Evolutionary conservation across 2,329 filamentous ascomycete genomes (phyloP).

Genomic region (Arthrobotrys musiformis): DNA sequence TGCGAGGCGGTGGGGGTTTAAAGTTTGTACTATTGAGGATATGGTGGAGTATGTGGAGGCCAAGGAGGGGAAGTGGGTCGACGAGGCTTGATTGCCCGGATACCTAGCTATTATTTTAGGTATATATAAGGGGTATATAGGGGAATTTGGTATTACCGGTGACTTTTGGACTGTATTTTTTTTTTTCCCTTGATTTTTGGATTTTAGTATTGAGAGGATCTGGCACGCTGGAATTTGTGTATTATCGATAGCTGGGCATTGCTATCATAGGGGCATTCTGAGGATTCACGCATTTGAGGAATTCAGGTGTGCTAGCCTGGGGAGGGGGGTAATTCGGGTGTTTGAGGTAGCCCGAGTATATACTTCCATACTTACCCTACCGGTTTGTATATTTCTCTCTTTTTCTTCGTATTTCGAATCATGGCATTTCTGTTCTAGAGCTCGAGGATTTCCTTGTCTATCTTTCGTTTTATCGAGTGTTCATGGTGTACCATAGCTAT

Average conservation of each 20-base stretch:
- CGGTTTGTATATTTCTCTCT: not conserved
- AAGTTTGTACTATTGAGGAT: conserved; percentile 95
- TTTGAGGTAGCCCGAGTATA: not conserved
- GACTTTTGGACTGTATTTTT: no score
- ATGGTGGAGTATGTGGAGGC: conserved; percentile 82
- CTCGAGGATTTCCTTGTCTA: not conserved
- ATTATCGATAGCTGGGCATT: not conserved
- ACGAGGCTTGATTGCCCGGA: conserved; percentile 22
- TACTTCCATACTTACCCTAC: not conserved
- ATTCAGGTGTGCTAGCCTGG: not conserved
- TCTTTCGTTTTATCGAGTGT: not conserved
- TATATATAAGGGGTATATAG: no score
- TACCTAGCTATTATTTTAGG: no score
- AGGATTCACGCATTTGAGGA: not conserved
- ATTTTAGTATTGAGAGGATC: no score
- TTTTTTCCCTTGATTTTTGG: no score
- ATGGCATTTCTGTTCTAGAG: conserved; percentile 11
- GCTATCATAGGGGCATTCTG: not conserved
- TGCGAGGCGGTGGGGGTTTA: conserved; percentile 86
- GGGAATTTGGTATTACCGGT: no score
- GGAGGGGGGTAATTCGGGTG: not conserved
- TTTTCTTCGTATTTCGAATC: not conserved
- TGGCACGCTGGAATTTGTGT: not conserved
- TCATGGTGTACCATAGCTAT: conserved; percentile 11
- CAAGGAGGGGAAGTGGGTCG: conserved; percentile 71